Evolutionary conservation across 306 rosid species (phyloP).

Genomic region (Sindora glabra): DNA sequence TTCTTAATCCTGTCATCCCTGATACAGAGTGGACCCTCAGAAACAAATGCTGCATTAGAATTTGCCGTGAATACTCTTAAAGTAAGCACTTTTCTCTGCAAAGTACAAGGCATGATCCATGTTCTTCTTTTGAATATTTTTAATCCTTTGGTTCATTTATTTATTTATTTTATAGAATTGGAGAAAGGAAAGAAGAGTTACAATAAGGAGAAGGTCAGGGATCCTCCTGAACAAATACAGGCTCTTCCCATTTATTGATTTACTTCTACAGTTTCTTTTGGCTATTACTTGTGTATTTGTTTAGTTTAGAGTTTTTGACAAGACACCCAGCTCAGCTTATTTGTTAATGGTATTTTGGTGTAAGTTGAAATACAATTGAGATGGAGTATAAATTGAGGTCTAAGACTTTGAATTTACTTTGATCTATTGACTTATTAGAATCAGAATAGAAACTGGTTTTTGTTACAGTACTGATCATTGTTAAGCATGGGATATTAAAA

Average conservation of each 20-base stretch:
- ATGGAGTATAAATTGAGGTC: not conserved
- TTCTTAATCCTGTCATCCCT: conserved; percentile 1
- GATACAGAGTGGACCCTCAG: conserved; percentile 80
- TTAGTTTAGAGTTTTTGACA: not conserved
- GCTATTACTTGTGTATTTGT: not conserved
- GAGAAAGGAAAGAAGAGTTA: no score
- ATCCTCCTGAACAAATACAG: no score
- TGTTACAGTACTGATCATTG: no score
- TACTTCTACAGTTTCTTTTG: not conserved
- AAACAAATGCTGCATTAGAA: conserved; percentile 90
- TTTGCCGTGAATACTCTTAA: conserved; percentile 72
- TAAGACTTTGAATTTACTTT: no score
- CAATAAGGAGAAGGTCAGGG: no score
- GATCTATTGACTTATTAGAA: no score
- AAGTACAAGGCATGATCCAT: not conserved
- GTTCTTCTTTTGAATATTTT: not conserved
- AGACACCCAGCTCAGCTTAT: not conserved
- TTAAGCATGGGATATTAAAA: no score
- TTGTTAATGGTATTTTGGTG: not conserved
- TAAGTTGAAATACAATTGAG: not conserved
- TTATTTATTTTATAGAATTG: no score
- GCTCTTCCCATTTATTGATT: no score
- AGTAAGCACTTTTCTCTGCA: conserved; percentile 36
- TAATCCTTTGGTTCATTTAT: no score
- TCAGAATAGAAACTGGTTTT: no score